These are phyloP conservation scores for Chalciporus piperatus DNA, from an alignment of 768 basidiomycete species.

Conservation along the genomic window DNA sequence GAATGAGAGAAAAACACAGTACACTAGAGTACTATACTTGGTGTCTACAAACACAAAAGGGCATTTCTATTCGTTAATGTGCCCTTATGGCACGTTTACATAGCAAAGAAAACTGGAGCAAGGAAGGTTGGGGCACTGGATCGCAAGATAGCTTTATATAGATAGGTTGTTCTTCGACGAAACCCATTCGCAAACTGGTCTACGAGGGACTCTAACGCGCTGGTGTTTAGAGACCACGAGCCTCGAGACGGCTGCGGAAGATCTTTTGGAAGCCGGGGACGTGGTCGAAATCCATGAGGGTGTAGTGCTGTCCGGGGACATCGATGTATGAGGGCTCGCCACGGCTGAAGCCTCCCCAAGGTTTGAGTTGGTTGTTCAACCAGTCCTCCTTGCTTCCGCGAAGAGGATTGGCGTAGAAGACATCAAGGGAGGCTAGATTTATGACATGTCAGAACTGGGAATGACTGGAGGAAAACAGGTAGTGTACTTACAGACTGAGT, in stretches of 20 bases:
- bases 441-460: background rate
- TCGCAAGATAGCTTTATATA: background rate
- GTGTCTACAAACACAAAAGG: background rate
- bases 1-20: background rate
- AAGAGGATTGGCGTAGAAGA: slow-evolving; percentile 30
- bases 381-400: slow-evolving; percentile 29
- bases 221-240: slow-evolving; percentile 21
- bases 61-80: background rate
- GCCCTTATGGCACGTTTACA: background rate
- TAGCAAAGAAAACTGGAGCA: background rate
- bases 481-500: slow-evolving; percentile 26
- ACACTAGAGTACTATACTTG: background rate
- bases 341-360: slow-evolving; percentile 25
- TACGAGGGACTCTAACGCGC: background rate
- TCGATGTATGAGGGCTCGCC: slow-evolving; percentile 22
- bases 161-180: background rate
- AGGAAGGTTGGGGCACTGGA: background rate
- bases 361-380: slow-evolving; percentile 29
- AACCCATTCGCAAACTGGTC: background rate
- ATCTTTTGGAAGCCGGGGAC: slow-evolving; percentile 30
- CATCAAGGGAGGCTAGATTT: slow-evolving; percentile 15
- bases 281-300: slow-evolving; percentile 31
- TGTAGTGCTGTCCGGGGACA: slow-evolving; percentile 30
- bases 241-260: slow-evolving; percentile 25
- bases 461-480: background rate